phyloP scores from a whole-genome alignment of 306 rosid species.

The Sesbania bispinosa region DNA sequence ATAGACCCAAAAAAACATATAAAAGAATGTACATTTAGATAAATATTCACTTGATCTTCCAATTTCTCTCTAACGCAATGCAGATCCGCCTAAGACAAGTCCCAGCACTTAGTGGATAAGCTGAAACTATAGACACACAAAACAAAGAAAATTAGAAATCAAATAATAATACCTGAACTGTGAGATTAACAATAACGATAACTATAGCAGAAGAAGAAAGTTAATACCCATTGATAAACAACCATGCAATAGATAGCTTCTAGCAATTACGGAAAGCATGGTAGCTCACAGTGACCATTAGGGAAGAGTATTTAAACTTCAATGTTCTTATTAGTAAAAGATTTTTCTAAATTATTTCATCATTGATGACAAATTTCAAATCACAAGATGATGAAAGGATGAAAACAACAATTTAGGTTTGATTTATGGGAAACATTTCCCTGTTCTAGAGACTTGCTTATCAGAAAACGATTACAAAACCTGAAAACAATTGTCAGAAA shows the following conservation, averaged over 20 bases:
- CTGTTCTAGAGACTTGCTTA: neutral
- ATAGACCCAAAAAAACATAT: too few species aligned
- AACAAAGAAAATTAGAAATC: neutral
- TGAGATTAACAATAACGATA: neutral
- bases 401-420: neutral
- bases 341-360: neutral
- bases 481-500: too few species aligned
- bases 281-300: neutral
- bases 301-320: neutral
- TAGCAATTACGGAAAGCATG: neutral
- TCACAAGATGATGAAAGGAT: neutral
- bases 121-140: slow-evolving; percentile 2
- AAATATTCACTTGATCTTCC: slow-evolving; percentile 3
- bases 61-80: slow-evolving; percentile 10
- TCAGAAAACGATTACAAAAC: too few species aligned
- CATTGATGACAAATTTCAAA: neutral
- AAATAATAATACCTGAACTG: neutral
- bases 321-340: neutral
- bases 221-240: neutral
- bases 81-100: slow-evolving; percentile 17
- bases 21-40: too few species aligned
- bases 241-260: neutral
- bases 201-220: neutral
- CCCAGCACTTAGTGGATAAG: slow-evolving; percentile 9
- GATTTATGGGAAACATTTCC: neutral